Evolutionary conservation across 1,284 basidiomycete species (phyloP).

Genomic region (Gymnopus androsaceus): DNA sequence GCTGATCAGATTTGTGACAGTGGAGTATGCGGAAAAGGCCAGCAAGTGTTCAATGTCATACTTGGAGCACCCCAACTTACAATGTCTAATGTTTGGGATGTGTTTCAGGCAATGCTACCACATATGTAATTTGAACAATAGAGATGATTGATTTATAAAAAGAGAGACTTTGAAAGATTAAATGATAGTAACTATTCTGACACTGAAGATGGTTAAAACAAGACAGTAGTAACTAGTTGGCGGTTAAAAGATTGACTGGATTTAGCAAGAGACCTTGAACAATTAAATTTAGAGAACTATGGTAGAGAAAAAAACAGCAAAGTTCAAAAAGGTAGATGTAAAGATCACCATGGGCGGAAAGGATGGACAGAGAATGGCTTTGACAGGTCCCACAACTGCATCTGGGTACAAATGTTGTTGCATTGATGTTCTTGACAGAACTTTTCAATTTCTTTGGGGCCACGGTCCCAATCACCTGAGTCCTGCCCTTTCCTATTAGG

Average conservation of each 20-base stretch:
- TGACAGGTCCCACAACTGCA: constrained; percentile 2
- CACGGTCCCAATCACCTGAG: constrained; percentile 21
- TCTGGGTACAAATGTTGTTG: constrained; percentile 18
- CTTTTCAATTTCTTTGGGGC: constrained; percentile 10
- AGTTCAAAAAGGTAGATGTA: no score
- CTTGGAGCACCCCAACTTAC: constrained; percentile 22
- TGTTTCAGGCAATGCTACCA: constrained; percentile 30
- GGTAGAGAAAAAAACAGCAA: no score
- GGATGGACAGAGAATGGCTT: not conserved
- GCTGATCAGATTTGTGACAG: constrained; percentile 30
- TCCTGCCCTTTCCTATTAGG: not conserved
- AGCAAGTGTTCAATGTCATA: constrained; percentile 22
- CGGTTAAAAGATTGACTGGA: no score
- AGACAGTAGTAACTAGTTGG: no score
- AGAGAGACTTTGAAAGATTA: no score
- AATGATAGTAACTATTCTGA: no score
- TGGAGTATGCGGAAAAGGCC: constrained; percentile 26
- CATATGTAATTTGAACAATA: constrained; percentile 16
- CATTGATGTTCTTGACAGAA: constrained; percentile 20
- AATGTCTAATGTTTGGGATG: constrained; percentile 31
- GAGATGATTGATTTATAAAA: not conserved
- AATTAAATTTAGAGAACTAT: no score
- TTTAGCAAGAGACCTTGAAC: no score
- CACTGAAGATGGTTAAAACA: no score
- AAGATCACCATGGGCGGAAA: not conserved